Base-by-base conservation (phyloP, 129 eudicot genomes). In the Centrapalus pauciflorus region DNA sequence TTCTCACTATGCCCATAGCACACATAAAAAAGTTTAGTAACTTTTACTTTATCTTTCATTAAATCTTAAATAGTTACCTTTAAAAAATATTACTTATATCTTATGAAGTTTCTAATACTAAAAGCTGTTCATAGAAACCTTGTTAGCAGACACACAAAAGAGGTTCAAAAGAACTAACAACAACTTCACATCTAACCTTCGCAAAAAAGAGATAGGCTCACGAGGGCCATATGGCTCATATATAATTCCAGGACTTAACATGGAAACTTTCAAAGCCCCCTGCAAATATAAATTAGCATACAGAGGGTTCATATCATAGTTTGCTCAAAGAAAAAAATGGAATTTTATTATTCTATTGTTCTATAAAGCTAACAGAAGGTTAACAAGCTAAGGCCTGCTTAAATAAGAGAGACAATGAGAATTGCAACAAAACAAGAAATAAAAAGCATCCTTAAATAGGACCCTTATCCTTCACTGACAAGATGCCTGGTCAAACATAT, bases 161-260 rank as follows among this genome's bases (percentile, higher is more conserved):
- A 32, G 51, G 19, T 54, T 26, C 14, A 29, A 65, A 9, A 63
- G 55, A 28, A 33, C 34, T 32, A 19, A 70, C 12, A 56, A 14
- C 10, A n/a, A 51, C 38, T 25, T 23, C n/a, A 32, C 43, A 52
- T 66, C 85, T 68, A 66, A 92, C 98, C 98, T 85, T 67, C 68
- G 65, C 82, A 75, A 88, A 48, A 88, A 88, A 16, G 96, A 51
- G 51, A 92, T 82, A 29, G 76, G 85, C 77, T 85, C 95, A 62
- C 98, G 98, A 54, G 89, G 85, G 57, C 89, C 80, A 85, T 88
- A 92, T 46, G 98, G 98, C 74, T 92, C 98, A 26, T 83, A 88
- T 33, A 92, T 49, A 63, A 92, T 32, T 62, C 98, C 98, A 70
- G 98, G 98, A 83, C 98, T 92, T 55, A 66, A 4, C 96, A 83